phyloP scores from a whole-genome alignment of 1,284 basidiomycete genomes.

The Sanghuangporus baumii region DNA sequence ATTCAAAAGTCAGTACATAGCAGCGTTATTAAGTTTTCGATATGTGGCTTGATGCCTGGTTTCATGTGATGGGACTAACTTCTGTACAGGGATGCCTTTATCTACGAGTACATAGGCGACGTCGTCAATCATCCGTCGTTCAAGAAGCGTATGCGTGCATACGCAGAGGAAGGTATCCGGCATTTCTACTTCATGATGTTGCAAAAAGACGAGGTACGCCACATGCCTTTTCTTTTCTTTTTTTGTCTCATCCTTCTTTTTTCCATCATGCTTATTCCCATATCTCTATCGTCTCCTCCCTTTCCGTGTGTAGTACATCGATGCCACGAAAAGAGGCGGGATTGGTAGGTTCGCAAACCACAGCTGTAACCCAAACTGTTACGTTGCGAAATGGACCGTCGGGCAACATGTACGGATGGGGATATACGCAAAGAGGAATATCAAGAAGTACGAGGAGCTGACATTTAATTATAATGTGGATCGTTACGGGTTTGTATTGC shows the following conservation, averaged over 20 bases:
- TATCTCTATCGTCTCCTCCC: slow-evolving; percentile 6
- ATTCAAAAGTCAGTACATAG: slow-evolving; percentile 54
- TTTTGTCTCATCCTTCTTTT: neutral
- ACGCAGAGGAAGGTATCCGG: slow-evolving; percentile 87
- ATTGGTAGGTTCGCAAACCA: slow-evolving; percentile 98
- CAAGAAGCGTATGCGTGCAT: slow-evolving; percentile 90
- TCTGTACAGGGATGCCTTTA: slow-evolving; percentile 73
- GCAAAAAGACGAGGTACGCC: slow-evolving; percentile 88
- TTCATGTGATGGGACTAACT: neutral
- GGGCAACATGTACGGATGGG: slow-evolving; percentile 94
- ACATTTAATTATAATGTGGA: slow-evolving; percentile 99
- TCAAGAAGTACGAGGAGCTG: slow-evolving; percentile 84
- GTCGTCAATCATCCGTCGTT: slow-evolving; percentile 88
- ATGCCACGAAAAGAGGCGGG: slow-evolving; percentile 95
- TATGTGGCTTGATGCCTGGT: neutral
- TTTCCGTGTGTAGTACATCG: slow-evolving; percentile 70
- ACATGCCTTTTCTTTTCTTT: neutral
- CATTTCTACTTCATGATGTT: slow-evolving; percentile 99
- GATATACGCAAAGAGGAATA: slow-evolving; percentile 88
- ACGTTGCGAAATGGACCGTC: slow-evolving; percentile 99
- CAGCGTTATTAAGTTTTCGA: neutral
- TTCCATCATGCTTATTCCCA: neutral
- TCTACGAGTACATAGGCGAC: slow-evolving; percentile 98
- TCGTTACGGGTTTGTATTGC: slow-evolving; percentile 77
- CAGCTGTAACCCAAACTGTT: slow-evolving; percentile 97